Evolutionary conservation across 495 filamentous ascomycete species (phyloP).

Genomic region (Talaromyces liani): DNA sequence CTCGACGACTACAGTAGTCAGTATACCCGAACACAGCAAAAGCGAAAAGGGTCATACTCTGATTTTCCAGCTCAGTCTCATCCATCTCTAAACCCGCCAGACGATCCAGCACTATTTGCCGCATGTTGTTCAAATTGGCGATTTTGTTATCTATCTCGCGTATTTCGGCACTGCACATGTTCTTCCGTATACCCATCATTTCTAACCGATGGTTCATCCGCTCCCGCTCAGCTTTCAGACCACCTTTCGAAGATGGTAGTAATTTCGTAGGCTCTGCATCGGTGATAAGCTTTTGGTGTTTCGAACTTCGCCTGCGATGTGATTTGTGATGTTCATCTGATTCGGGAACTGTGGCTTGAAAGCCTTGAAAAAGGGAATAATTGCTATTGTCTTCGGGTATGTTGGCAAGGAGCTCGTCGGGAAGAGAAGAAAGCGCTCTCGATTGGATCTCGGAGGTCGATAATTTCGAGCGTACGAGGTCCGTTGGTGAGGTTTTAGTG

Average conservation of each 20-base stretch:
- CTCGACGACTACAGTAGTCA: slow-evolving; percentile 54
- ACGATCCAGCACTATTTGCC: slow-evolving; percentile 84
- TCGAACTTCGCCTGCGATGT: slow-evolving; percentile 61
- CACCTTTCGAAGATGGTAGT: slow-evolving; percentile 55
- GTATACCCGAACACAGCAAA: slow-evolving; percentile 12
- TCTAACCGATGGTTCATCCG: slow-evolving; percentile 74
- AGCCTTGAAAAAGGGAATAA: slow-evolving; percentile 95
- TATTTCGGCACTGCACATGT: slow-evolving; percentile 96
- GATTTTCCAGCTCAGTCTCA: slow-evolving; percentile 82
- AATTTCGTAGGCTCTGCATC: slow-evolving; percentile 45
- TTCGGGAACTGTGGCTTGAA: slow-evolving; percentile 84
- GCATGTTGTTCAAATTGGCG: slow-evolving; percentile 86
- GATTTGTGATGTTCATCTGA: slow-evolving; percentile 53
- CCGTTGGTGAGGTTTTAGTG: slow-evolving; percentile 78
- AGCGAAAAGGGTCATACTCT: slow-evolving; percentile 49
- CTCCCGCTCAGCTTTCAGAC: slow-evolving; percentile 70
- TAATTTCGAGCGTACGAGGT: slow-evolving; percentile 86
- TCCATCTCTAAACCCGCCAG: slow-evolving; percentile 87
- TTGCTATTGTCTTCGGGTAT: slow-evolving; percentile 78
- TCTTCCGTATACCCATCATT: slow-evolving; percentile 88
- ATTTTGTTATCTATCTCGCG: slow-evolving; percentile 96
- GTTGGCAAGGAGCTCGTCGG: slow-evolving; percentile 82
- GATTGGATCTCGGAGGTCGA: slow-evolving; percentile 92
- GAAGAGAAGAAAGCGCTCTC: slow-evolving; percentile 78
- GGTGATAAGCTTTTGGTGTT: slow-evolving; percentile 65